phyloP scores from a whole-genome alignment of 2,329 filamentous ascomycete species.

The Fusarium verticillioides region DNA sequence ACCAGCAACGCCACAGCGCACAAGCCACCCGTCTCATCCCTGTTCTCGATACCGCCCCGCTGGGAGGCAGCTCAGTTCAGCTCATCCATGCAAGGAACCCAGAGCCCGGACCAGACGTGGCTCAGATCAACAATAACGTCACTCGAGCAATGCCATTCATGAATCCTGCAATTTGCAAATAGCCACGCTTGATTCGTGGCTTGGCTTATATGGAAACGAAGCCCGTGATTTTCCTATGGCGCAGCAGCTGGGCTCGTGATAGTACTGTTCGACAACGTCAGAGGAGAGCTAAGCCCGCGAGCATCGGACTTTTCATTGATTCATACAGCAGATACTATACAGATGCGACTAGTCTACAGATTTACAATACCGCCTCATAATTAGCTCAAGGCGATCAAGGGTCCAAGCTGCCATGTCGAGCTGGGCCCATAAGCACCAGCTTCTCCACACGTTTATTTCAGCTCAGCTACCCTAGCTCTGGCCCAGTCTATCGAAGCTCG shows the following conservation, averaged over 20 bases:
- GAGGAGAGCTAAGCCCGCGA: neutral
- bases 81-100: conserved; percentile 28
- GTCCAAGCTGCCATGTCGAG: conserved; percentile 25
- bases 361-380: conserved; percentile 18
- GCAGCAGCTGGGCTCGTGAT: conserved; percentile 21
- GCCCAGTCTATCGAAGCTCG: conserved; percentile 59
- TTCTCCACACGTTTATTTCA: conserved; percentile 36
- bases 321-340: conserved; percentile 12
- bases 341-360: conserved; percentile 30
- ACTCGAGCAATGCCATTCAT: conserved; percentile 27
- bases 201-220: conserved; percentile 5
- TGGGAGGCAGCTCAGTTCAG: conserved; percentile 29
- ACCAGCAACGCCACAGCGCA: conserved; percentile 25
- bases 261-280: conserved; percentile 8
- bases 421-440: conserved; percentile 32
- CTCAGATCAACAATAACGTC: conserved; percentile 35
- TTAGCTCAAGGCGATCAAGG: neutral
- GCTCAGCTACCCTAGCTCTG: conserved; percentile 19
- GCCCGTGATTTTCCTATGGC: conserved; percentile 12
- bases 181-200: conserved; percentile 7
- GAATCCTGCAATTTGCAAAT: conserved; percentile 26
- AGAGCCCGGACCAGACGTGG: conserved; percentile 22
- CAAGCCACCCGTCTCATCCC: conserved; percentile 19
- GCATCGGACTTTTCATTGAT: neutral
- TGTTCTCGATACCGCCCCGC: conserved; percentile 23